Evolutionary conservation across 768 basidiomycete species (phyloP).

Genomic region (Mycena latifolia): DNA sequence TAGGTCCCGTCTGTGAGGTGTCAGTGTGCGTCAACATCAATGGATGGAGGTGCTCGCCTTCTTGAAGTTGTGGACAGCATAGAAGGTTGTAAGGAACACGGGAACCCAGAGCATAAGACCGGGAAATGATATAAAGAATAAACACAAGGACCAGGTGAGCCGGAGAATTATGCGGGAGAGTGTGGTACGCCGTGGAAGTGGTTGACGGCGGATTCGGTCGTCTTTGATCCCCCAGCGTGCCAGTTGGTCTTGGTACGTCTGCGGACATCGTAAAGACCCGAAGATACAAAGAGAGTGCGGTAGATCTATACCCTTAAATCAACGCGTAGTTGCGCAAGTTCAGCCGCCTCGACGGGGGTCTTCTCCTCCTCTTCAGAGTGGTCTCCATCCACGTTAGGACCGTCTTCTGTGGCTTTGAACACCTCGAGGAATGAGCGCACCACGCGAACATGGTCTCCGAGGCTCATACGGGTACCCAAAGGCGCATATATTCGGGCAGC

Average conservation of each 20-base stretch:
- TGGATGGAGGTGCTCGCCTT: conserved; percentile 43
- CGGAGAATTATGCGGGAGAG: conserved; percentile 76
- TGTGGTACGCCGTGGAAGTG: conserved; percentile 66
- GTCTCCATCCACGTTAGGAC: conserved; percentile 36
- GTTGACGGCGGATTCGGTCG: conserved; percentile 78
- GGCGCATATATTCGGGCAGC: conserved; percentile 88
- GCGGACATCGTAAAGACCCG: conserved; percentile 10
- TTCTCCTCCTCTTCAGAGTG: conserved; percentile 41
- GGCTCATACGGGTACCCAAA: conserved; percentile 85
- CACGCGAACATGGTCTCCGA: conserved; percentile 88
- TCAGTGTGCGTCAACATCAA: background rate
- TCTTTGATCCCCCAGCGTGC: conserved; percentile 81
- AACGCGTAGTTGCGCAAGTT: conserved; percentile 51
- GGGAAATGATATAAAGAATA: conserved; percentile 76
- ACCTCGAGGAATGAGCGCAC: conserved; percentile 81
- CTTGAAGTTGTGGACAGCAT: conserved; percentile 81
- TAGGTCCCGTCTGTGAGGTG: conserved; percentile 66
- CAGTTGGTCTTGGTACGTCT: conserved; percentile 85
- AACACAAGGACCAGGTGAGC: conserved; percentile 69
- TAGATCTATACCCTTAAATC: conserved; percentile 72
- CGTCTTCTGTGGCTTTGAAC: conserved; percentile 65
- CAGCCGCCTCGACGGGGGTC: conserved; percentile 40
- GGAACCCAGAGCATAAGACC: conserved; percentile 89
- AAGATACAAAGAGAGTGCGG: background rate
- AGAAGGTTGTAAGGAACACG: conserved; percentile 77